Evolutionary conservation across 305 asterid genomes (phyloP).

Genomic region (Fraxinus sp.): DNA sequence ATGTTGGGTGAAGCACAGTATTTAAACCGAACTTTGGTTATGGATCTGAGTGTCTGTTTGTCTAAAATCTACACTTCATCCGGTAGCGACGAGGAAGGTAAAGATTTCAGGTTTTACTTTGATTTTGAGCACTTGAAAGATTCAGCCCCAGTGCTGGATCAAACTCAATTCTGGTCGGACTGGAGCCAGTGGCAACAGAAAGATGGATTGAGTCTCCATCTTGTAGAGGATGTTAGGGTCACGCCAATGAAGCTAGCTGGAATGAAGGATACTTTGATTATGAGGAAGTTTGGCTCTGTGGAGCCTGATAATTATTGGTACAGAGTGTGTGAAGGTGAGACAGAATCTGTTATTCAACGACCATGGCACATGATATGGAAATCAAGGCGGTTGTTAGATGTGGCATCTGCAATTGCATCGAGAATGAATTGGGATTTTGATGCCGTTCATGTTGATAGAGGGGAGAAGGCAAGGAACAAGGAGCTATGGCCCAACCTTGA

Average conservation of each 20-base stretch:
- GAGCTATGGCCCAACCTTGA: slow-evolving; percentile 62
- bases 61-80: slow-evolving; percentile 66
- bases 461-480: slow-evolving; percentile 53
- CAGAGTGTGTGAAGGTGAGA: slow-evolving; percentile 58
- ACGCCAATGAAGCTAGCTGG: slow-evolving; percentile 41
- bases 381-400: slow-evolving; percentile 48
- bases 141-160: slow-evolving; percentile 60
- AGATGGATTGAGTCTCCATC: slow-evolving; percentile 39
- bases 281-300: slow-evolving; percentile 58
- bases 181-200: slow-evolving; percentile 49
- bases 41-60: slow-evolving; percentile 76
- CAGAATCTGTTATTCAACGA: slow-evolving; percentile 42
- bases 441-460: slow-evolving; percentile 53
- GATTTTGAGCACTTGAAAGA: slow-evolving; percentile 90
- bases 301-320: slow-evolving; percentile 66
- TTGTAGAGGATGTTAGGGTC: slow-evolving; percentile 45
- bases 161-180: slow-evolving; percentile 66
- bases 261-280: slow-evolving; percentile 44
- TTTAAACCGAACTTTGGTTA: slow-evolving; percentile 71
- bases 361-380: slow-evolving; percentile 62
- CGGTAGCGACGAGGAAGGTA: slow-evolving; percentile 77
- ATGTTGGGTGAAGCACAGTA: slow-evolving; percentile 86
- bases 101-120: slow-evolving; percentile 76
- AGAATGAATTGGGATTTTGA: slow-evolving; percentile 64
- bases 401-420: slow-evolving; percentile 45